Conservation (phyloP, 2,329 filamentous ascomycete species). For the Tolypocladium ovalisporum region DNA sequence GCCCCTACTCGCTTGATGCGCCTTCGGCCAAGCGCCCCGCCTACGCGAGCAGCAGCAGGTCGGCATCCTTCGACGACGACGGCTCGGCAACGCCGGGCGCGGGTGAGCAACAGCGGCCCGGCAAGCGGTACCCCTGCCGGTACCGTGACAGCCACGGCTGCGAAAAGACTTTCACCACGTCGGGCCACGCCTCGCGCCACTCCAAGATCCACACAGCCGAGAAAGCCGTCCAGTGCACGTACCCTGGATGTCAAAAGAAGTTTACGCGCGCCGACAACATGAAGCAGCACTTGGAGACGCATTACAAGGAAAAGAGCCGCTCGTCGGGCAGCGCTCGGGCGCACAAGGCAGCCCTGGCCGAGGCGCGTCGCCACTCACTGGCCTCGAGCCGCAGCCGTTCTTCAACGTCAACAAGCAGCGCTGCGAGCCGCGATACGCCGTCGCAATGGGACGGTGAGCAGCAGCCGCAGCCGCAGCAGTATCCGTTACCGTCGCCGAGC, state of each 20-base stretch:
- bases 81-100: slow-evolving; percentile 28
- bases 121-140: slow-evolving; percentile 65
- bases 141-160: slow-evolving; percentile 62
- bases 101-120: slow-evolving; percentile 29
- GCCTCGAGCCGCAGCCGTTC: slow-evolving; percentile 20
- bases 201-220: slow-evolving; percentile 77
- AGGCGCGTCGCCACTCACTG: slow-evolving; percentile 20
- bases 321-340: slow-evolving; percentile 24
- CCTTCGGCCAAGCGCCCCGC: slow-evolving; percentile 27
- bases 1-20: slow-evolving; percentile 24
- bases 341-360: slow-evolving; percentile 20
- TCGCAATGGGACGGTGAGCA: slow-evolving; percentile 27
- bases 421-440: slow-evolving; percentile 10
- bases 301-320: slow-evolving; percentile 53
- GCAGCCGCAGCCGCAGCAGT: slow-evolving; percentile 14
- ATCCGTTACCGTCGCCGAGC: slow-evolving; percentile 26
- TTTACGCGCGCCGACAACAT: slow-evolving; percentile 80
- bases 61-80: slow-evolving; percentile 42
- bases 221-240: slow-evolving; percentile 62
- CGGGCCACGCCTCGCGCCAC: slow-evolving; percentile 74
- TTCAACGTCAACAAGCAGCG: slow-evolving; percentile 8
- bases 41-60: slow-evolving; percentile 31
- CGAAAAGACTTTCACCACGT: slow-evolving; percentile 73
- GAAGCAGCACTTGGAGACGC: slow-evolving; percentile 74
- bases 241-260: slow-evolving; percentile 62